Percentiles rank a stretch among this genome's conserved stretches.
phyloP scores from a whole-genome alignment of 805 yeast species.

The Babjeviella inositovora region DNA sequence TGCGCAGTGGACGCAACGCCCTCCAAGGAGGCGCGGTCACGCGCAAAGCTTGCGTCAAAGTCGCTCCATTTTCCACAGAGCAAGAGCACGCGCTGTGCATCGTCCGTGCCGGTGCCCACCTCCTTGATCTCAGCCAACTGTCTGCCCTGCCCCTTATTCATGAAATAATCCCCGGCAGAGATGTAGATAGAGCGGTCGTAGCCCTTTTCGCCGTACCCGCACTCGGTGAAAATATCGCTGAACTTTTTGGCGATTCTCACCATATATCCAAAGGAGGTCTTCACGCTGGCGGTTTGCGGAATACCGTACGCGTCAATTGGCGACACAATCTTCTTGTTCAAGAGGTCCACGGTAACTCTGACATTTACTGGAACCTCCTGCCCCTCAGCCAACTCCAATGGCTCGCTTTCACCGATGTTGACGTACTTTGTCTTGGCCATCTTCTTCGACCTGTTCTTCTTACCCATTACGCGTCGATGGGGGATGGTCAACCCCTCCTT shows the following conservation, averaged over 20 bases:
- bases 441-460: conserved; percentile 32
- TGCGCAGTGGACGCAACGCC: conserved; percentile 38
- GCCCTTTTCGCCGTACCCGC: conserved; percentile 42
- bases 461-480: conserved; percentile 18
- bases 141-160: conserved; percentile 11
- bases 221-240: conserved; percentile 54
- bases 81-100: conserved; percentile 21
- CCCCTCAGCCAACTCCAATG: conserved; percentile 34
- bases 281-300: too few species aligned
- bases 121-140: conserved; percentile 7
- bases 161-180: conserved; percentile 51
- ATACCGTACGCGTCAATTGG: conserved; percentile 64
- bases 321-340: conserved; percentile 46
- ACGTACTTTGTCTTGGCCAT: conserved; percentile 53
- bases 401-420: conserved; percentile 51
- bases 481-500: conserved; percentile 52
- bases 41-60: conserved; percentile 30
- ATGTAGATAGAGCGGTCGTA: conserved; percentile 53
- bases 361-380: conserved; percentile 62
- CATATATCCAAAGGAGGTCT: conserved; percentile 52
- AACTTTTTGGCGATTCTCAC: conserved; percentile 54
- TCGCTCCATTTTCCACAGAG: conserved; percentile 53
- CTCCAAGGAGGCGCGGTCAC: conserved; percentile 30
- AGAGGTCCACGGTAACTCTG: conserved; percentile 65
- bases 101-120: conserved; percentile 5